Percentiles rank a stretch among this genome's conserved stretches.
phyloP scores from a whole-genome alignment of 371 early-diverging fungal genomes.

The Saksenaea oblongispora region DNA sequence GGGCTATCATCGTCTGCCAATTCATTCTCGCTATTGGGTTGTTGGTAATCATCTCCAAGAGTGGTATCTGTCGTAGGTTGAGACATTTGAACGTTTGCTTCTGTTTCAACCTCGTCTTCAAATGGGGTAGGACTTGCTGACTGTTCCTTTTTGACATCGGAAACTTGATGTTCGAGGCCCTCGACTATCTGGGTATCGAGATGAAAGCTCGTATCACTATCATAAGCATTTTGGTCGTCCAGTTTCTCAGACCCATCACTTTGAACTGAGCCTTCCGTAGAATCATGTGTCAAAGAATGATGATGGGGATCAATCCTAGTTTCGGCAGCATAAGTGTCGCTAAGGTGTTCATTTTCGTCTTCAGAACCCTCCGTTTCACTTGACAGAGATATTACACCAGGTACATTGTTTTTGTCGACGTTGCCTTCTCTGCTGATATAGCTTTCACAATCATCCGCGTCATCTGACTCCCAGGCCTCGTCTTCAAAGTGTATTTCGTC shows the following conservation, averaged over 20 bases:
- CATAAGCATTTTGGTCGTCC: not conserved
- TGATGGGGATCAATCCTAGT: too few species aligned
- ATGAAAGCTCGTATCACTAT: not conserved
- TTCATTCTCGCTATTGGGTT: not conserved
- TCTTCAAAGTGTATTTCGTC: not conserved
- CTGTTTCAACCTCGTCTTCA: too few species aligned
- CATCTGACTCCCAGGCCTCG: not conserved
- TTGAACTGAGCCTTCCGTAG: too few species aligned
- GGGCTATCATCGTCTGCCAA: not conserved
- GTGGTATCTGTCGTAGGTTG: not conserved
- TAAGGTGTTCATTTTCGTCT: too few species aligned
- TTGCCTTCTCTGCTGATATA: not conserved
- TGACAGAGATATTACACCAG: not conserved
- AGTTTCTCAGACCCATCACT: not conserved
- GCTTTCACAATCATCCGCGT: not conserved
- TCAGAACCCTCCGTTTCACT: not conserved
- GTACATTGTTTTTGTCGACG: not conserved
- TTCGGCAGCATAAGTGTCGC: too few species aligned
- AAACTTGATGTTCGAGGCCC: not conserved
- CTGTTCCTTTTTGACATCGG: too few species aligned
- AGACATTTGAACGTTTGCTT: too few species aligned
- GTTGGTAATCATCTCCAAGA: not conserved
- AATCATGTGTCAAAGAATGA: too few species aligned
- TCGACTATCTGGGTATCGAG: not conserved
- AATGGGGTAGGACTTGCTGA: too few species aligned